phyloP scores from a whole-genome alignment of 1,284 basidiomycete species.

The Cutaneotrichosporon dermatis region DNA sequence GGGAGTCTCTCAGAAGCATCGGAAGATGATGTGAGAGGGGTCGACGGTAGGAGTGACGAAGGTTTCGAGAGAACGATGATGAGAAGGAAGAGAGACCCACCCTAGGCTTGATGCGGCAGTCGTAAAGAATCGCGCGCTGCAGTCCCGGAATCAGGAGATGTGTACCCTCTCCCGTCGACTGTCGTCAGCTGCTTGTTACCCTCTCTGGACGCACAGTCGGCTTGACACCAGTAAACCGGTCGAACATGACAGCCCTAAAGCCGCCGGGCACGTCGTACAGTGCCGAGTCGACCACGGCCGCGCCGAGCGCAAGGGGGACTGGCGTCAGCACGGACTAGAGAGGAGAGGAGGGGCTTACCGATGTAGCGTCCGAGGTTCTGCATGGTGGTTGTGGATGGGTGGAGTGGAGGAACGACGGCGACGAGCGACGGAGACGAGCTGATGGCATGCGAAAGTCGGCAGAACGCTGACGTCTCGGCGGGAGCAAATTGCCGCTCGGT shows the following conservation, averaged over 20 bases:
- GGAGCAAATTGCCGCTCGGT: constrained; percentile 4
- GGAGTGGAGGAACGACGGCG: background rate
- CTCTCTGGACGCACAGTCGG: constrained; percentile 56
- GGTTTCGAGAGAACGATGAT: background rate
- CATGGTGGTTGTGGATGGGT: constrained; percentile 14
- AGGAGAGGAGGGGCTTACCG: constrained; percentile 12
- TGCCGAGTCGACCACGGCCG: constrained; percentile 65
- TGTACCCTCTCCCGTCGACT: constrained; percentile 91
- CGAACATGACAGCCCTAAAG: constrained; percentile 95
- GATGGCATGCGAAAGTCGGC: constrained; percentile 1
- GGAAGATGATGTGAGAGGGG: too few species aligned
- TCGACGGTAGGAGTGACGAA: too few species aligned
- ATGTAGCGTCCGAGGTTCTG: constrained; percentile 34
- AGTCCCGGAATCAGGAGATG: constrained; percentile 84
- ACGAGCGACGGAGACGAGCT: background rate
- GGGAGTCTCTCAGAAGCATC: too few species aligned
- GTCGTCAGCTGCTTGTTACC: constrained; percentile 3
- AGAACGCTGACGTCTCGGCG: constrained; percentile 12
- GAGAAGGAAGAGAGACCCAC: constrained; percentile 50
- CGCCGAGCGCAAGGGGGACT: constrained; percentile 73
- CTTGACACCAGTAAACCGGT: constrained; percentile 91
- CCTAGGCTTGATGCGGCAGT: constrained; percentile 97
- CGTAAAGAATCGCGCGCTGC: constrained; percentile 91
- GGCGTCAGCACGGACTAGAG: background rate
- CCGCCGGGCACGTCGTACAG: constrained; percentile 88